Base-by-base conservation (phyloP, 805 yeast genomes). In the Hanseniaspora thailandica region DNA sequence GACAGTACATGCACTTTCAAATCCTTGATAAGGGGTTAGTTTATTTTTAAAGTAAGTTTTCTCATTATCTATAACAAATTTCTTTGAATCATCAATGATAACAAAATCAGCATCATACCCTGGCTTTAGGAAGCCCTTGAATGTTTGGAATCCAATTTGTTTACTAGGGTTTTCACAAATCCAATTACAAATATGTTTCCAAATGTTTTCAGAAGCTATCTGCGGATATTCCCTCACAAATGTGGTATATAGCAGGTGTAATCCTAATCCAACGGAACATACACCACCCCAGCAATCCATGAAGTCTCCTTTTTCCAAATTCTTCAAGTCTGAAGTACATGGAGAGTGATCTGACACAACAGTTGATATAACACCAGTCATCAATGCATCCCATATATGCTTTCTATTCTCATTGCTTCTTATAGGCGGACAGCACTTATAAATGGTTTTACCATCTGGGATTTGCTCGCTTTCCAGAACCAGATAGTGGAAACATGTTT, bases 281-380 rank as follows among this genome's bases (percentile, higher is more conserved):
- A 89, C 87, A 9, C 97, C 97, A 34, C 97, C 97, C 97, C 97
- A 89, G 2, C 97, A 95, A 34, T 81, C 76, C 60, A 89, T 79
- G 65, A 89, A 89, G 64, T 89, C 95, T 39, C 96, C 96, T 56
- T 78, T 73, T 10, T 79, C 82, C 50, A 87, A 71, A 22, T 86
- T 84, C 67, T 89, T 89, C 62, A 89, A 72, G 56, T 86, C 86
- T 0, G 97, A 95, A 0, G 96, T 86, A 68, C 97, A 89, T 2
- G 97, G 97, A 4, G 96, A 86, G 68, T 89, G 97, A 66, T 89
- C 97, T 12, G 95, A 84, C 6, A 90, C 97, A 4, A 89, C 95
- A 3, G 96, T 81, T 15, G 85, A 77, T 56, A 89, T 82, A 31
- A 81, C 69, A 35, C 78, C 80, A 22, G 74, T 73, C 52, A 76